Base-by-base conservation (phyloP, 2,329 filamentous ascomycete species). In the Fusarium humuli region DNA sequence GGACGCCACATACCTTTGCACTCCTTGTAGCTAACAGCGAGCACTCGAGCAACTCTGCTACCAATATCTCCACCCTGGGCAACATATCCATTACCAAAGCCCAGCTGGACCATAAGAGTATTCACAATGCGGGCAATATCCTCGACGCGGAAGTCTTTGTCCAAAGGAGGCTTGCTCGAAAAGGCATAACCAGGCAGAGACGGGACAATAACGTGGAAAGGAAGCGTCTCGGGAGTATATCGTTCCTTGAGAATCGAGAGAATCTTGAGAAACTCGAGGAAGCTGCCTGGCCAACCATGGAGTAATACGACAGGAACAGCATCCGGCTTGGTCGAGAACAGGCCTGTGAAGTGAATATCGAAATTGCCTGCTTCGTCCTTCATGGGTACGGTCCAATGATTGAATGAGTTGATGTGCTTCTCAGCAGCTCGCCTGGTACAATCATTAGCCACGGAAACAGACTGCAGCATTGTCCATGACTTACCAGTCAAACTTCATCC, bases 401-500 rank as follows among this genome's bases (percentile, higher is more conserved):
- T 22, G 6, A 42, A 65, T 3, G 60, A 29, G 4, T 65, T 65
- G 1, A 65, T 45, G 1, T 50, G 61, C 11, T 59, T 59, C 10
- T 65, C 61, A 4, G 18, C 45, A 2, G 27, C 6, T n/a, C 32
- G 52, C 61, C 61, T 65, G 1, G 25, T 13, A 2, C 14, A 1
- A 2, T 16, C 3, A 11, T 47, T 8, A 46, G 18, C 12, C 2
- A 34, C 13, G 18, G 6, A 4, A 3, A 14, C 20, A 44, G 41
- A 4, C 7, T 6, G 8, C 5, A 16, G 13, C 18, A 45, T 13
- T 3, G 6, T 45, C 8, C 23, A 18, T 7, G 6, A 34, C 25
- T 29, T 30, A 65, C 60, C 61, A 65, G n/a, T 65, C 40, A 16
- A 65, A 65, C 2, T 59, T 23, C 7, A 59, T 8, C 52, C 61